Base-by-base conservation (phyloP, 129 eudicot genomes). In the Centella asiatica region DNA sequence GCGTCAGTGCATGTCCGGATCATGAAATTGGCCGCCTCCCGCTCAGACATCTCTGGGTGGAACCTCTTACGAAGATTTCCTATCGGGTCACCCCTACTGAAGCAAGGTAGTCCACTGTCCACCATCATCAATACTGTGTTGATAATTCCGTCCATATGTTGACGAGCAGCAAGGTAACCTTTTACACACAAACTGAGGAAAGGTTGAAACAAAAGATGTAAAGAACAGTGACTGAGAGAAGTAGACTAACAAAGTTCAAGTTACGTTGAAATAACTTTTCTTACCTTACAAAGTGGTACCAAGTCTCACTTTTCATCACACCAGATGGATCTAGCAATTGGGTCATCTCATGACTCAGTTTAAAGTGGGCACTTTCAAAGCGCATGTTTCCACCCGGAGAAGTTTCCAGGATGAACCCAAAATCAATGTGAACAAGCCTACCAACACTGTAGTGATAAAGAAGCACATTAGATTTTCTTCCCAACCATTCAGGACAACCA, bases 381-480 rank as follows among this genome's bases (percentile, higher is more conserved):
- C 99, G 88, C 99, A 93, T 87, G 72, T 93, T 93, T 39, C 86
- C 86, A 58, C 99, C 99, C 33, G 99, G 99, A 34, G 99, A 93
- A 25, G 89, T 93, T 75, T 93, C 99, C 66, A 93, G 72, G 52
- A 93, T 93, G 75, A 93, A 93, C 69, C 99, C 99, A 78, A 93
- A 93, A 81, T 93, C 99, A 72, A 93, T 87, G 74, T 93, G 99
- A 60, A 93, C 99, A 65, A 93, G 99, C 76, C 96, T 76, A 31
- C 99, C 99, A 5, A 51, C 81, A 65, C 99, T 93, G 89, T 75
- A 87, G 54, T 54, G 31, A 73, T 71, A 72, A 56, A 53, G 18
- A 42, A 28, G 69, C 45, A 29, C 0, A 39, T 36, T 2, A 37
- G 12, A 37, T 37, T 37, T 7, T 52, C 25, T 52, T 52, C 31